Evolutionary conservation across 2,329 filamentous ascomycete species (phyloP).

Genomic region (Hymenoscyphus salicellus): DNA sequence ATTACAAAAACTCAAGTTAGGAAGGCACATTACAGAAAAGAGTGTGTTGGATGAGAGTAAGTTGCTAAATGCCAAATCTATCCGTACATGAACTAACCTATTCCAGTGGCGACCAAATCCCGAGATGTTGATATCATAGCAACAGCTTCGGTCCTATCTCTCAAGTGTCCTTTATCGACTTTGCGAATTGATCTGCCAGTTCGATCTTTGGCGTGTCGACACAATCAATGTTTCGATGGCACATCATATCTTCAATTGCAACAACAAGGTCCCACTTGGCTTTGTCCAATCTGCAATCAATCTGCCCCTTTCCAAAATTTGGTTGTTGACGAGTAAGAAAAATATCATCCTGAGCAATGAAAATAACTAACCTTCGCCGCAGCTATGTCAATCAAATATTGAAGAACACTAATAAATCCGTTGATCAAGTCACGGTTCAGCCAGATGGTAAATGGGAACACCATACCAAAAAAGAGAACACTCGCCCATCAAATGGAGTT

Average conservation of each 20-base stretch:
- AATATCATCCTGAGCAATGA: constrained; percentile 16
- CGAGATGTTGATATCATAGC: constrained; percentile 86
- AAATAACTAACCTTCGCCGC: constrained; percentile 18
- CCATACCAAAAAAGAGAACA: constrained; percentile 26
- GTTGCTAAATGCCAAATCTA: constrained; percentile 32
- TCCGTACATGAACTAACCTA: background rate
- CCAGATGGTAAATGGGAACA: constrained; percentile 75
- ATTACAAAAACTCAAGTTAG: constrained; percentile 61
- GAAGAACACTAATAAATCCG: constrained; percentile 62
- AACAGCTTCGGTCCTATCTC: constrained; percentile 80
- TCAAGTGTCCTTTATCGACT: constrained; percentile 90
- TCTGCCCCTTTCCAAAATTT: constrained; percentile 75
- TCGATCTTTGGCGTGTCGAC: constrained; percentile 74
- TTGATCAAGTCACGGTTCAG: constrained; percentile 87
- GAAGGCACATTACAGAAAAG: constrained; percentile 73
- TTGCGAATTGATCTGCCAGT: constrained; percentile 77
- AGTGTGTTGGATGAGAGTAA: constrained; percentile 81
- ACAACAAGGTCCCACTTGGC: constrained; percentile 94
- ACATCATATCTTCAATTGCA: constrained; percentile 89
- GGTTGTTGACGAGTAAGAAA: constrained; percentile 76
- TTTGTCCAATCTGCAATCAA: constrained; percentile 92
- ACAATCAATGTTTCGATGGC: constrained; percentile 94
- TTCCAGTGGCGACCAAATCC: constrained; percentile 71
- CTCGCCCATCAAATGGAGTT: constrained; percentile 24
- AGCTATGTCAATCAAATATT: constrained; percentile 89